A percentile compares a stretch with the other conserved stretches of the same genome.
These are phyloP conservation scores for Hyphodiscus sp. DNA, from an alignment of 2,329 filamentous ascomycete genomes.

Conservation along the genomic window DNA sequence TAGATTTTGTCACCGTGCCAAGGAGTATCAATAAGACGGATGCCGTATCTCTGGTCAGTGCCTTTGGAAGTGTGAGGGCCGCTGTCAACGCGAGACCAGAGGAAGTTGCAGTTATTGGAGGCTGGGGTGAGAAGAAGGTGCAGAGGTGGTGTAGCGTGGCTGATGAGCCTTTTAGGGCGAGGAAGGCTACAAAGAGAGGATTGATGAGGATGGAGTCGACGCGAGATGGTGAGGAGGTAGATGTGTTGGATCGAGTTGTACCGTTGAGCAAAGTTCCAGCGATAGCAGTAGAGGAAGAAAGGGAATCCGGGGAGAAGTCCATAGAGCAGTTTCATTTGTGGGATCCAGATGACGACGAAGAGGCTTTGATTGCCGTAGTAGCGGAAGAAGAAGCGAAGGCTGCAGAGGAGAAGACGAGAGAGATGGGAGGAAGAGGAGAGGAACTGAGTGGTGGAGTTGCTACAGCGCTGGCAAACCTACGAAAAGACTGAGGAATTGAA, in stretches of 20 bases:
- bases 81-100: conserved; percentile 85
- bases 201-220: conserved; percentile 24
- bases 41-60: conserved; percentile 80
- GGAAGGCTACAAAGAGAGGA: conserved; percentile 58
- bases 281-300: conserved; percentile 1
- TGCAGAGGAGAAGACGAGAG: conserved; percentile 20
- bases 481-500: neutral
- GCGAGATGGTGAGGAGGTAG: conserved; percentile 24
- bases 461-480: conserved; percentile 52
- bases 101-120: conserved; percentile 75
- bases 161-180: conserved; percentile 75
- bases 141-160: conserved; percentile 77
- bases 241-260: conserved; percentile 32
- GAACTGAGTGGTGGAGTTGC: conserved; percentile 52
- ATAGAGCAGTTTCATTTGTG: conserved; percentile 33
- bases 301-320: conserved; percentile 1
- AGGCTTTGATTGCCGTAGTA: conserved; percentile 43
- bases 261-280: conserved; percentile 26
- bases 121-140: conserved; percentile 95
- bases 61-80: conserved; percentile 82
- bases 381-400: conserved; percentile 36
- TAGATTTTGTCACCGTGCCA: conserved; percentile 89
- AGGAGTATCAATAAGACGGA: conserved; percentile 92
- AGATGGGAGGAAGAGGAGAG: conserved; percentile 31
- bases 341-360: conserved; percentile 37